A percentile compares a stretch with the other conserved stretches of the same genome.
Evolutionary conservation across 306 rosid genomes (phyloP).

Genomic region (Glycine tomentella): DNA sequence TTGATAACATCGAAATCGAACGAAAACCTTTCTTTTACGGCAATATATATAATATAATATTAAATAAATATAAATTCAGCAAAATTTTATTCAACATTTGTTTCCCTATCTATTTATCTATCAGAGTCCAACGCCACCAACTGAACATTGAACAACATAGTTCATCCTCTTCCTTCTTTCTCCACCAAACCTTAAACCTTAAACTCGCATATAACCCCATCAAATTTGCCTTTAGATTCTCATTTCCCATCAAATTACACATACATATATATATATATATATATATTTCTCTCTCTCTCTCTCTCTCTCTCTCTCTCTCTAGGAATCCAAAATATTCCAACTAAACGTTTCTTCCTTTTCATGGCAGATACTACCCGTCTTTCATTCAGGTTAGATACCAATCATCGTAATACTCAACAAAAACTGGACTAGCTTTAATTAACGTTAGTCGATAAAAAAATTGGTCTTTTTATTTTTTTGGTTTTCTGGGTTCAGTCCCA

Average conservation of each 20-base stretch:
- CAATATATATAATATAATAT: not conserved
- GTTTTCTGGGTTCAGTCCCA: conserved; percentile 34
- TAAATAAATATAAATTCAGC: conserved; percentile 15
- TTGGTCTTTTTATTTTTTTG: not conserved
- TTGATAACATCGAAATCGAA: not conserved
- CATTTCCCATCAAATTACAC: conserved; percentile 13
- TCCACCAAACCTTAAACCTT: conserved; percentile 7
- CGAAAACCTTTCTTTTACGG: not conserved
- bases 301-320: not conserved
- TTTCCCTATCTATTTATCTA: conserved; percentile 18
- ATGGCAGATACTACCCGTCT: conserved; percentile 62
- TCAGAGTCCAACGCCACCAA: conserved; percentile 31
- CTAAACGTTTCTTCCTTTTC: conserved; percentile 52
- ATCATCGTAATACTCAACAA: not conserved
- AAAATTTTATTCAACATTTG: conserved; percentile 6
- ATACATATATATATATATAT: no score
- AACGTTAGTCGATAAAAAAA: conserved; percentile 19
- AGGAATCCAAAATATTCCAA: conserved; percentile 19
- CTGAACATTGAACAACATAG: conserved; percentile 2
- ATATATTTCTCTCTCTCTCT: no score
- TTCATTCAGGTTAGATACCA: conserved; percentile 63
- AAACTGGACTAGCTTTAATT: conserved; percentile 9
- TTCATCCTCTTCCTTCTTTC: not conserved
- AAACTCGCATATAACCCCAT: conserved; percentile 28
- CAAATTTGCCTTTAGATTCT: conserved; percentile 15